phyloP scores from a whole-genome alignment of 192 early-diverging fungal genomes.

The Paraglomus occultum region DNA sequence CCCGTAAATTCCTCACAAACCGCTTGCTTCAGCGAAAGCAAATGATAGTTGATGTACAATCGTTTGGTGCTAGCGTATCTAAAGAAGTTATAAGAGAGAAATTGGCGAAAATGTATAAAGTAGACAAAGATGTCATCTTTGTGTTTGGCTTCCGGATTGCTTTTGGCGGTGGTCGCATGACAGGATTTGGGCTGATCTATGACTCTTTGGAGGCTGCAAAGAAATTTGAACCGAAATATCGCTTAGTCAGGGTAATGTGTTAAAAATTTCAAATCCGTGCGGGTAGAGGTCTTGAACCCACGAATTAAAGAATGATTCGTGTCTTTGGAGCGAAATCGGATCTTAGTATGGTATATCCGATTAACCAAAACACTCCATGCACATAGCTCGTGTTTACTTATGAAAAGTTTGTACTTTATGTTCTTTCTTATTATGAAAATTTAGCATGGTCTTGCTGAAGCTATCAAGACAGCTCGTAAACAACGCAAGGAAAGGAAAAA shows the following conservation, averaged over 20 bases:
- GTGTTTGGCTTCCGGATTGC: conserved; percentile 93
- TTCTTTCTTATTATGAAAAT: conserved; percentile 11
- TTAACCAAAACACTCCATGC: conserved; percentile 10
- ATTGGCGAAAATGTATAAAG: conserved; percentile 94
- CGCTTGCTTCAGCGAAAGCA: conserved; percentile 95
- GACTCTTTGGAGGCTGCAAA: conserved; percentile 89
- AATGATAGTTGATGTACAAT: conserved; percentile 97
- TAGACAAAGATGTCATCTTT: conserved; percentile 84
- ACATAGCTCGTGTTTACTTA: neutral
- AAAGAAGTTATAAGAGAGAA: conserved; percentile 92
- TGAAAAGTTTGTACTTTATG: neutral
- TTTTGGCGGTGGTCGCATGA: conserved; percentile 96
- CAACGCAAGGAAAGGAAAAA: conserved; percentile 99
- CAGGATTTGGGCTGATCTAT: conserved; percentile 96
- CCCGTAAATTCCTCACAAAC: conserved; percentile 99
- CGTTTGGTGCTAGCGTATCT: conserved; percentile 88
- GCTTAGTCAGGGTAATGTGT: conserved; percentile 73
- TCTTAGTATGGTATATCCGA: neutral
- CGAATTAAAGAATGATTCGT: neutral
- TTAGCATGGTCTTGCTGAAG: conserved; percentile 60
- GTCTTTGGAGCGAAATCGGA: neutral
- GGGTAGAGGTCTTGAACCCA: neutral
- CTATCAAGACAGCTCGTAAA: conserved; percentile 81
- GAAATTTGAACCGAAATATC: conserved; percentile 99
- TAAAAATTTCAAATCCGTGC: neutral